These are phyloP conservation scores for Aspergillus bridgeri DNA, from an alignment of 495 filamentous ascomycete species.

Conservation along the genomic window DNA sequence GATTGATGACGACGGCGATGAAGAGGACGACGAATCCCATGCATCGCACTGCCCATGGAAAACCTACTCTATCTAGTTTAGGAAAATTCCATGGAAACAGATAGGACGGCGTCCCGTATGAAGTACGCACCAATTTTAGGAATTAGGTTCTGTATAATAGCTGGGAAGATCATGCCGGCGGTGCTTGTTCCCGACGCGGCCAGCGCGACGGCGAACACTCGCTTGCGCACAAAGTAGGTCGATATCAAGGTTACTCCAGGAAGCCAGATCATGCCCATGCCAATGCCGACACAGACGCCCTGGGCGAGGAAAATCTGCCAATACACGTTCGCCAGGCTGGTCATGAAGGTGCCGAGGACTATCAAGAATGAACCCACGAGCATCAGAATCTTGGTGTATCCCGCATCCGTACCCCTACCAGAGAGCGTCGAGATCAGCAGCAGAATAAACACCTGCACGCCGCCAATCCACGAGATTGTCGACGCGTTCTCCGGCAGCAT, in stretches of 20 bases:
- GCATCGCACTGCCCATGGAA: slow-evolving; percentile 65
- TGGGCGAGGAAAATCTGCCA: slow-evolving; percentile 84
- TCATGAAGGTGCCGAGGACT: slow-evolving; percentile 68
- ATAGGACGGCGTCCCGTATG: no score
- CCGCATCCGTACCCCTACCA: slow-evolving; percentile 65
- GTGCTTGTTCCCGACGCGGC: slow-evolving; percentile 65
- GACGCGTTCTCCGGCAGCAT: slow-evolving; percentile 51
- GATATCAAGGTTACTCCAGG: slow-evolving; percentile 63
- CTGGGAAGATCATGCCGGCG: slow-evolving; percentile 74
- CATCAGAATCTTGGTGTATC: slow-evolving; percentile 60
- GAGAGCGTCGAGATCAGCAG: slow-evolving; percentile 69
- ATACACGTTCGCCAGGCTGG: slow-evolving; percentile 56
- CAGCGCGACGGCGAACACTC: slow-evolving; percentile 66
- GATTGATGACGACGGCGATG: slow-evolving; percentile 35
- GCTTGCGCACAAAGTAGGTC: slow-evolving; percentile 70
- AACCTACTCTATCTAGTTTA: background rate
- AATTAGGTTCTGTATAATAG: slow-evolving; percentile 65
- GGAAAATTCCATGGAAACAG: no score
- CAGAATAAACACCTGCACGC: slow-evolving; percentile 68
- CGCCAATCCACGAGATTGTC: slow-evolving; percentile 73
- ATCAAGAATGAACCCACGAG: slow-evolving; percentile 54
- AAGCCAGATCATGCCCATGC: slow-evolving; percentile 69
- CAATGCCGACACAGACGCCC: slow-evolving; percentile 71
- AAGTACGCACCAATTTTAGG: slow-evolving; percentile 64
- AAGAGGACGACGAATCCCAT: slow-evolving; percentile 70